phyloP scores from a whole-genome alignment of 768 basidiomycete genomes.

The Termitomyces sp. region DNA sequence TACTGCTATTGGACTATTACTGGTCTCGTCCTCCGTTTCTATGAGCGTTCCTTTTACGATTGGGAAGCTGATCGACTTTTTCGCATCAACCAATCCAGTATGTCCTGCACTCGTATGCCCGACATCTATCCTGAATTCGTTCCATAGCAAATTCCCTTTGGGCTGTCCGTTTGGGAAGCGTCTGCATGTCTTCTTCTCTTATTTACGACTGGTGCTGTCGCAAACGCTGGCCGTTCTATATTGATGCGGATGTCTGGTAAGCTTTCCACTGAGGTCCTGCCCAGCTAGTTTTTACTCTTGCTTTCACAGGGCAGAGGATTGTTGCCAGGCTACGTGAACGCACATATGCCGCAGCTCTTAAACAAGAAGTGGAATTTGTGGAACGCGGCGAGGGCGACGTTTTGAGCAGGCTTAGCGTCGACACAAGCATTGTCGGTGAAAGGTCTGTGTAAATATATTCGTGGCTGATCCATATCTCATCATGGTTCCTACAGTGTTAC shows the following conservation, averaged over 20 bases:
- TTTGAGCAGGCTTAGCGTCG: conserved; percentile 82
- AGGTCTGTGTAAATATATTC: conserved; percentile 40
- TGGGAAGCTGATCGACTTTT: conserved; percentile 92
- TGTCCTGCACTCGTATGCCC: conserved; percentile 18
- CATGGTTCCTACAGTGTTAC: conserved; percentile 49
- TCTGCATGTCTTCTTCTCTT: conserved; percentile 65
- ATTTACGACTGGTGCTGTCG: conserved; percentile 83
- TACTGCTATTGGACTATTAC: conserved; percentile 71
- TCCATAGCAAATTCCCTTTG: conserved; percentile 70
- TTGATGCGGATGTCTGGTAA: conserved; percentile 82
- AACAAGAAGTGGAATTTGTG: conserved; percentile 90
- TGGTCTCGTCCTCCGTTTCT: conserved; percentile 86
- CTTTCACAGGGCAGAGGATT: conserved; percentile 68
- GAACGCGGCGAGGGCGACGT: conserved; percentile 94
- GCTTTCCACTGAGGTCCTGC: conserved; percentile 12
- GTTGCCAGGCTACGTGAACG: conserved; percentile 80
- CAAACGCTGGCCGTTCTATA: conserved; percentile 79
- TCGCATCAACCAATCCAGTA: conserved; percentile 69
- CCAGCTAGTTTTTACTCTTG: background rate
- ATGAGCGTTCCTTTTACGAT: conserved; percentile 93
- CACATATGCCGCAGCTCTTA: conserved; percentile 78
- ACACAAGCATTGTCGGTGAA: conserved; percentile 91
- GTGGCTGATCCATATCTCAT: background rate
- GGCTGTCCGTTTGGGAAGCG: conserved; percentile 74
- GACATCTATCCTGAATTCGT: background rate